Evolutionary conservation across 192 early-diverging fungal species (phyloP).

Genomic region (Backusella sp.): DNA sequence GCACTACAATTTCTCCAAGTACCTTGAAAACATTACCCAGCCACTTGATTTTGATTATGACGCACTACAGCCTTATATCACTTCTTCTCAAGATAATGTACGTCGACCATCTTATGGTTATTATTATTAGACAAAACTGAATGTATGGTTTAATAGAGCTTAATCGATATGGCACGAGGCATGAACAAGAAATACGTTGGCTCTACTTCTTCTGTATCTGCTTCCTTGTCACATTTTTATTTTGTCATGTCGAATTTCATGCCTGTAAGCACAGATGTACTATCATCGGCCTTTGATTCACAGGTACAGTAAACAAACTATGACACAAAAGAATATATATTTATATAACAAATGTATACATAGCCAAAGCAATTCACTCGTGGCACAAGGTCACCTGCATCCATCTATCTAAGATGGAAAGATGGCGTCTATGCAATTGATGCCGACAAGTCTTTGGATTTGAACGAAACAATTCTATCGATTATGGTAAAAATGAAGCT

Average conservation of each 20-base stretch:
- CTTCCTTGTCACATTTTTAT: conserved; percentile 73
- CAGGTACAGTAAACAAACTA: conserved; percentile 43
- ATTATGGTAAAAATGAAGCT: conserved; percentile 49
- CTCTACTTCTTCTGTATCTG: conserved; percentile 89
- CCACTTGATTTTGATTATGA: conserved; percentile 81
- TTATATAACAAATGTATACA: background rate
- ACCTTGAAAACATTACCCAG: conserved; percentile 75
- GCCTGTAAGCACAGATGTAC: conserved; percentile 51
- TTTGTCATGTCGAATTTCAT: conserved; percentile 66
- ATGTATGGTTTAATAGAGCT: conserved; percentile 13
- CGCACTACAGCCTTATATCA: conserved; percentile 74
- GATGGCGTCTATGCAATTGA: conserved; percentile 82
- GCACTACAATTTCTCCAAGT: conserved; percentile 80
- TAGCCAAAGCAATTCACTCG: conserved; percentile 62
- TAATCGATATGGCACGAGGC: conserved; percentile 50
- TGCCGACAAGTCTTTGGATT: conserved; percentile 75
- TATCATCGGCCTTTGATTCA: conserved; percentile 64
- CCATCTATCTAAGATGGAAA: conserved; percentile 67
- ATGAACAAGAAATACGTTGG: conserved; percentile 64
- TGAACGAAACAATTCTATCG: conserved; percentile 69
- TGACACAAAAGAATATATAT: too few relatives aligned
- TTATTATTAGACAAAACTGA: background rate
- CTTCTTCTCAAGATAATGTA: conserved; percentile 71
- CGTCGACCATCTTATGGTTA: background rate
- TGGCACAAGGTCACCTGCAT: conserved; percentile 62